Evolutionary conservation across 2,329 filamentous ascomycete genomes (phyloP).

Genomic region (Cadophora sp.): DNA sequence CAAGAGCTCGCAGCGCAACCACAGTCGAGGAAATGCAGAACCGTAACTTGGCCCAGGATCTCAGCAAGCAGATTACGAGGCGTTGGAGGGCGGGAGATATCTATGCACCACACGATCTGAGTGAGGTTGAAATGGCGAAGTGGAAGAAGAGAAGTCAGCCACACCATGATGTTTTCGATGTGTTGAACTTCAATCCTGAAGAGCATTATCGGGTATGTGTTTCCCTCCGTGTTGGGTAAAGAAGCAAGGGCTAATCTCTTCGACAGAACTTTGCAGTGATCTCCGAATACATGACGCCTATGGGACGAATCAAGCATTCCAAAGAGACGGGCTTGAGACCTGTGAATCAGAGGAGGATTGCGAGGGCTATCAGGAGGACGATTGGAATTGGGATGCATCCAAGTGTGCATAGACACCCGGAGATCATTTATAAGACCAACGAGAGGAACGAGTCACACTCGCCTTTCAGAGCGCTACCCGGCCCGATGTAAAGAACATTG

Average conservation of each 20-base stretch:
- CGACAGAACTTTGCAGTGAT: slow-evolving; percentile 89
- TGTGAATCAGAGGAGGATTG: slow-evolving; percentile 90
- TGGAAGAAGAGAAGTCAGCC: slow-evolving; percentile 68
- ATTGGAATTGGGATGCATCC: slow-evolving; percentile 93
- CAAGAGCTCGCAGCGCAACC: neutral
- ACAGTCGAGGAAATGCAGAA: slow-evolving; percentile 12
- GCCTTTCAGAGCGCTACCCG: neutral
- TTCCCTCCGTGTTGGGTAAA: neutral
- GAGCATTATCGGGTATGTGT: slow-evolving; percentile 82
- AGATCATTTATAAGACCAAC: slow-evolving; percentile 61
- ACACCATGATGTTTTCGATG: slow-evolving; percentile 76
- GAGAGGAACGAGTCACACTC: slow-evolving; percentile 17
- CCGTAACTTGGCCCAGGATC: slow-evolving; percentile 49
- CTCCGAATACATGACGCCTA: slow-evolving; percentile 83
- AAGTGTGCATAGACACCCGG: slow-evolving; percentile 87
- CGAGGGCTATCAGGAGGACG: slow-evolving; percentile 88
- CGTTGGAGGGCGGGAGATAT: slow-evolving; percentile 81
- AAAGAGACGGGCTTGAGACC: slow-evolving; percentile 79
- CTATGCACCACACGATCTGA: slow-evolving; percentile 89
- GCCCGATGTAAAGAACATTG: neutral
- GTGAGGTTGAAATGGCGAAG: slow-evolving; percentile 78
- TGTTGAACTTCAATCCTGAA: slow-evolving; percentile 79
- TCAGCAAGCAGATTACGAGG: slow-evolving; percentile 70
- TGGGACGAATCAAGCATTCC: slow-evolving; percentile 84
- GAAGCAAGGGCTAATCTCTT: slow-evolving; percentile 18